Base-by-base conservation (phyloP, 2,329 filamentous ascomycete genomes). In the Nemania abortiva region DNA sequence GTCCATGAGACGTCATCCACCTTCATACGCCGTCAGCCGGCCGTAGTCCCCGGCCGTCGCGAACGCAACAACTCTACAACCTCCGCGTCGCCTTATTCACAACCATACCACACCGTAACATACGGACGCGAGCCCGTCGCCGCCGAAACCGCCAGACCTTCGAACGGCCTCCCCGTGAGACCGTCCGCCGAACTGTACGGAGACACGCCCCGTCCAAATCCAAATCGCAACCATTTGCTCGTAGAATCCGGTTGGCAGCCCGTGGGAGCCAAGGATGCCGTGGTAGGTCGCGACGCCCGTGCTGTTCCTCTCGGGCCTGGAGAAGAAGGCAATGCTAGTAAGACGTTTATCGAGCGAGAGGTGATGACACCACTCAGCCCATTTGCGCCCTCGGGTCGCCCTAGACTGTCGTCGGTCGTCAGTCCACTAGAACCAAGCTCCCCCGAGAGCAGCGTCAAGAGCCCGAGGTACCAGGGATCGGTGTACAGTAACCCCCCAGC, bases 321-420 rank as follows among this genome's bases (percentile, higher is more conserved):
- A 56, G 84, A 85, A 63, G 82, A 84, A 56, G 76, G 84, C 63
- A 78, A 76, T 47, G 84, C 82, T 74, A 53, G 47, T 39, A 78
- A 77, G 57, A 85, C 80, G 3, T 75, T 85, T 49, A 80, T 83
- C 60, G 84, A 85, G 71, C 76, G 85, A 24, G 82, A 85, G 74
- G 82, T 81, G 68, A 76, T 83, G 29, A 79, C 75, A 13, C 80
- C 81, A 13, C 75, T 76, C 54, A 73, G 64, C 52, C 69, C 70
- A 5, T 66, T 68, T 31, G 70, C 60, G n/a, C 20, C 53, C 3
- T 56, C 69, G 18, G 57, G 68, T 31, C 61, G 60, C 29, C 62
- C 52, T 7, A 63, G 57, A n/a, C 42, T 70, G 13, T 60, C 71
- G 7, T 69, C 71, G 2, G 42, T 70, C 3, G 64, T 76, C 18